These are phyloP conservation scores for Phytopythium chamaehyphon DNA, from an alignment of 352 stramenopile genomes.

Conservation along the genomic window DNA sequence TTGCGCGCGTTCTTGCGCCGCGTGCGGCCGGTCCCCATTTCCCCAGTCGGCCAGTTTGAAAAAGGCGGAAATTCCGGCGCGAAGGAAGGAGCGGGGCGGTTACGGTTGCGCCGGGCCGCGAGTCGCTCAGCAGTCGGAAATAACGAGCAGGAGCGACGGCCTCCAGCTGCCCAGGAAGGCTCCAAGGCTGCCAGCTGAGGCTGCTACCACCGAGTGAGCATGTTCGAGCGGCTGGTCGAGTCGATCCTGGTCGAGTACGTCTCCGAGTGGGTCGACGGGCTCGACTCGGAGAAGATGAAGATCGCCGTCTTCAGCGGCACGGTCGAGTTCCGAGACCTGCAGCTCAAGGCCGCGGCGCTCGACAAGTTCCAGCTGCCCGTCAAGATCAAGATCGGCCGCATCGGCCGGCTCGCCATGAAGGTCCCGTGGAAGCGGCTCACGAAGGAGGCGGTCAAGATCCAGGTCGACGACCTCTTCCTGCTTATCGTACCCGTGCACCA, in stretches of 20 bases:
- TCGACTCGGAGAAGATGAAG: conserved; percentile 88
- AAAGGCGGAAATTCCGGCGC: too few species aligned
- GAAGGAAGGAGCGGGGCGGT: too few species aligned
- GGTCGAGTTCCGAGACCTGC: conserved; percentile 76
- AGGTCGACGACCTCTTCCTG: conserved; percentile 73
- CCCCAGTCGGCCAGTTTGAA: neutral
- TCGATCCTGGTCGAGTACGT: conserved; percentile 85
- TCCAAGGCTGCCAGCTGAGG: too few species aligned
- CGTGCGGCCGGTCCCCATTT: conserved; percentile 53
- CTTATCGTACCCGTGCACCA: conserved; percentile 67
- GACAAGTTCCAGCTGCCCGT: conserved; percentile 80
- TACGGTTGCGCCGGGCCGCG: too few species aligned
- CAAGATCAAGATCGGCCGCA: conserved; percentile 63
- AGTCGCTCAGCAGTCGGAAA: too few species aligned
- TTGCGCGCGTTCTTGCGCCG: conserved; percentile 80
- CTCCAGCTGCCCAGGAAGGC: too few species aligned
- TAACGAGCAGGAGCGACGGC: too few species aligned
- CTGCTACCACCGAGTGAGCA: conserved; percentile 20
- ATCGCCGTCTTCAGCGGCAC: conserved; percentile 79
- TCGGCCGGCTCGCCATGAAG: conserved; percentile 71
- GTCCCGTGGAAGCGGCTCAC: conserved; percentile 84
- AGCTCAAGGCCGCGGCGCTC: conserved; percentile 60
- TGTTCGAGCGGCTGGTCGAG: conserved; percentile 87
- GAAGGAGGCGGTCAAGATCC: conserved; percentile 70
- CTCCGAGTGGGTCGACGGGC: conserved; percentile 79